These are phyloP conservation scores for Diaporthe longicolla DNA, from an alignment of 2,329 filamentous ascomycete genomes.

Conservation along the genomic window DNA sequence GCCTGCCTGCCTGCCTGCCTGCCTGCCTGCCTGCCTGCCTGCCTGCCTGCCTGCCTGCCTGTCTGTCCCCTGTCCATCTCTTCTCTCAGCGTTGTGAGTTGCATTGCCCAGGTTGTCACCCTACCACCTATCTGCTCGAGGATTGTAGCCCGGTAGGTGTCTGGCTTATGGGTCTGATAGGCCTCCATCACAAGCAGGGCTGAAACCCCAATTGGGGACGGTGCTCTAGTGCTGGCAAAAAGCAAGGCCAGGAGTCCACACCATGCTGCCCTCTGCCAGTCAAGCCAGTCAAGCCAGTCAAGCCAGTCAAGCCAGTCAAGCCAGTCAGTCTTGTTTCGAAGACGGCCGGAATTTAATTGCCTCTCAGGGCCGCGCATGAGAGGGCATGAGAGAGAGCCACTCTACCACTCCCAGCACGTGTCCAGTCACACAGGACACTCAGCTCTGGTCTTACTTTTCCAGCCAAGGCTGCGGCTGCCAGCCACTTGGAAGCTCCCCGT, in stretches of 20 bases:
- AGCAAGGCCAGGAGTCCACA: not conserved
- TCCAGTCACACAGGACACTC: slow-evolving; percentile 24
- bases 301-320: not conserved
- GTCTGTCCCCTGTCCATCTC: not conserved
- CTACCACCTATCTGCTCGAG: too few relatives aligned
- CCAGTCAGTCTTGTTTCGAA: not conserved
- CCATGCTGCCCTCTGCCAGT: not conserved
- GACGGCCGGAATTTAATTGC: not conserved
- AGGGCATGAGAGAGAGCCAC: too few relatives aligned
- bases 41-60: too few relatives aligned
- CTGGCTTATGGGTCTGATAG: not conserved
- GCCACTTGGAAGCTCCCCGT: slow-evolving; percentile 27
- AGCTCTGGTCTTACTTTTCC: slow-evolving; percentile 8
- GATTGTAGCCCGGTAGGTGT: not conserved
- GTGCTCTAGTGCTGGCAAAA: not conserved
- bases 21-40: too few relatives aligned
- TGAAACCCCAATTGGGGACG: not conserved
- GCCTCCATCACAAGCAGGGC: slow-evolving; percentile 3
- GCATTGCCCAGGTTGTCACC: too few relatives aligned
- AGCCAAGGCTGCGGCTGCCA: slow-evolving; percentile 16
- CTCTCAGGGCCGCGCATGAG: not conserved
- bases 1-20: too few relatives aligned
- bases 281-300: not conserved
- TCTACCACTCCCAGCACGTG: slow-evolving; percentile 10
- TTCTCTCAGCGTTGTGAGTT: too few relatives aligned